These are phyloP conservation scores for Dichomitus squalens DNA, from an alignment of 1,284 basidiomycete genomes.

Conservation along the genomic window DNA sequence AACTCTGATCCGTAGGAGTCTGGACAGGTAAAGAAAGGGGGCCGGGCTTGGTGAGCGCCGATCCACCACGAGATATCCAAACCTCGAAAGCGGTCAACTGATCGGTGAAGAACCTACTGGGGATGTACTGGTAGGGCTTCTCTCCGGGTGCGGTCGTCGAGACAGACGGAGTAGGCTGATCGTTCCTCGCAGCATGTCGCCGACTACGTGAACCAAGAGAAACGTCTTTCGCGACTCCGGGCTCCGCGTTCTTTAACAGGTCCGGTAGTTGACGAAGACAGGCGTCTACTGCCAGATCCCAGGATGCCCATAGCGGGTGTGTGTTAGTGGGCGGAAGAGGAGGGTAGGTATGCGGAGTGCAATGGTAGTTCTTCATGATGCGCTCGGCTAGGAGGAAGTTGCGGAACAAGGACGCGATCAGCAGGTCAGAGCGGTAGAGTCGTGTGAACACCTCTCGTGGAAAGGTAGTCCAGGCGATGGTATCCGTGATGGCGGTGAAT, in stretches of 20 bases:
- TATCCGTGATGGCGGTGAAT: constrained; percentile 98
- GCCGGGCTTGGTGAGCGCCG: constrained; percentile 76
- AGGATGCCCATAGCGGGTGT: constrained; percentile 94
- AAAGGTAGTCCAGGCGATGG: constrained; percentile 98
- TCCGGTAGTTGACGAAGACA: constrained; percentile 92
- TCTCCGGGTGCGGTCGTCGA: constrained; percentile 43
- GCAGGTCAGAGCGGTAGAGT: constrained; percentile 93
- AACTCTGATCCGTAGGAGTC: constrained; percentile 33
- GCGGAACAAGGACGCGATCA: constrained; percentile 95
- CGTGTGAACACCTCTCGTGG: constrained; percentile 92
- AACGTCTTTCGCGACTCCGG: constrained; percentile 34
- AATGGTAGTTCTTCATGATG: constrained; percentile 98
- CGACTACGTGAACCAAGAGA: constrained; percentile 35
- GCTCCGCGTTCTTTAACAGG: constrained; percentile 68
- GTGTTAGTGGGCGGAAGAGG: constrained; percentile 93
- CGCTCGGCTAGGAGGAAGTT: constrained; percentile 97
- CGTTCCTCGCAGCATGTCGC: constrained; percentile 26
- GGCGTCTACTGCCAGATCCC: constrained; percentile 98
- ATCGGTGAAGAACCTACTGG: constrained; percentile 96
- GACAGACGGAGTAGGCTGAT: constrained; percentile 27
- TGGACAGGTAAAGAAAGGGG: constrained; percentile 67
- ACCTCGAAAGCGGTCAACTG: constrained; percentile 98
- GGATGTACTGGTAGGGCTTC: constrained; percentile 70
- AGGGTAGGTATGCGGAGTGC: constrained; percentile 94
- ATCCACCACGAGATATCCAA: constrained; percentile 93